A percentile compares a stretch with the other conserved stretches of the same genome.
These are phyloP conservation scores for Atractiella rhizophila DNA, from an alignment of 768 basidiomycete genomes.

Conservation along the genomic window DNA sequence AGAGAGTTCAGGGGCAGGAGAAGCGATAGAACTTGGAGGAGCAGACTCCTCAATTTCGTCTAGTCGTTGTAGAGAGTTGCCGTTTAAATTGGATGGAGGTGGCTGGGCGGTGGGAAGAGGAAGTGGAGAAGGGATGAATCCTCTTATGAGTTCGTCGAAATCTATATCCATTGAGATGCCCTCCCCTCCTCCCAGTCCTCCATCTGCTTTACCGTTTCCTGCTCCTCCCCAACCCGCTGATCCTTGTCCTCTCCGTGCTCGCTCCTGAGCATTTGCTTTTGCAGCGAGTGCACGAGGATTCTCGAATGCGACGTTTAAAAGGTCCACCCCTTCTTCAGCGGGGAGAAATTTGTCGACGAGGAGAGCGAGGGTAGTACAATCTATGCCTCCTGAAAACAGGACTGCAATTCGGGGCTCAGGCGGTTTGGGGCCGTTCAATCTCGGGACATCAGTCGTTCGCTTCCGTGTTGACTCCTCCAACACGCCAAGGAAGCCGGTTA, in stretches of 20 bases:
- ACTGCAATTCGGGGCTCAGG: conserved; percentile 36
- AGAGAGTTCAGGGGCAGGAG: conserved; percentile 12
- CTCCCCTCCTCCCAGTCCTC: background rate
- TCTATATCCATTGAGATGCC: conserved; percentile 1
- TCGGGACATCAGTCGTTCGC: background rate
- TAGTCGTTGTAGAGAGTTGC: background rate
- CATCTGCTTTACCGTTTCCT: background rate
- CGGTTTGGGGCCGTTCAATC: background rate
- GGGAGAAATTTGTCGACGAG: conserved; percentile 41
- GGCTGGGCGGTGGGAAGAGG: too few relatives aligned
- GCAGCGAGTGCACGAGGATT: conserved; percentile 52
- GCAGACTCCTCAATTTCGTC: background rate
- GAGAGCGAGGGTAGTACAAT: conserved; percentile 58
- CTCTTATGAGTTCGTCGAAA: background rate
- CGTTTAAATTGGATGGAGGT: background rate
- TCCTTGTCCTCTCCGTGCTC: conserved; percentile 24
- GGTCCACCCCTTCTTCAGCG: conserved; percentile 7
- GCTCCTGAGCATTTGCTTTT: conserved; percentile 21
- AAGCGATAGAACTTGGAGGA: background rate
- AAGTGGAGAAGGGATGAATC: background rate
- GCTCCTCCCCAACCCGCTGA: conserved; percentile 1
- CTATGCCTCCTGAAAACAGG: conserved; percentile 88
- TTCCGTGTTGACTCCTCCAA: background rate
- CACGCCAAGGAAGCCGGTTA: conserved; percentile 2
- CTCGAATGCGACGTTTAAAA: conserved; percentile 27